A percentile compares a stretch with the other conserved stretches of the same genome.
phyloP scores from a whole-genome alignment of 495 filamentous ascomycete genomes.

The Pyrenula aspistea region DNA sequence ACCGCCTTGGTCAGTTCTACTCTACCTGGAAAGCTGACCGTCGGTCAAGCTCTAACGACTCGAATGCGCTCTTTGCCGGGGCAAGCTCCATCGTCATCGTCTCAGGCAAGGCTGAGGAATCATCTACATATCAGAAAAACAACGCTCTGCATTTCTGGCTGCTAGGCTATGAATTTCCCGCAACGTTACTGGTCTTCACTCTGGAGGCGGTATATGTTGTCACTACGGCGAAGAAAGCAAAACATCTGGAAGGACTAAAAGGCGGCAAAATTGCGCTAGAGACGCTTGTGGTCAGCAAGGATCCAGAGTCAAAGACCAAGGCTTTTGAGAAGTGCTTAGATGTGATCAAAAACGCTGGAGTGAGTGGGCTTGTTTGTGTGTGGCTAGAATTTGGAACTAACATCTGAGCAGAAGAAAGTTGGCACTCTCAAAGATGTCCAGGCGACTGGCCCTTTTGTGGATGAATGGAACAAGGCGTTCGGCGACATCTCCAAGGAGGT shows the following conservation, averaged over 20 bases:
- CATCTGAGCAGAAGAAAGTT: constrained; percentile 61
- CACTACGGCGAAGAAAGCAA: constrained; percentile 97
- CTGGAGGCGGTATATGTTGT: constrained; percentile 78
- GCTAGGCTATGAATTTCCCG: constrained; percentile 95
- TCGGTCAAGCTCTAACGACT: constrained; percentile 43
- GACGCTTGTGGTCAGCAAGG: constrained; percentile 79
- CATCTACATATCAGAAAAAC: constrained; percentile 75
- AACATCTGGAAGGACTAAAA: constrained; percentile 86
- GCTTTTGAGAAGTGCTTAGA: constrained; percentile 72
- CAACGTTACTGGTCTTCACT: constrained; percentile 85
- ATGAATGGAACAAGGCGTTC: constrained; percentile 85
- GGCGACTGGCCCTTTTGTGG: constrained; percentile 78
- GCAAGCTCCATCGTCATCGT: constrained; percentile 75
- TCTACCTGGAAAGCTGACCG: constrained; percentile 93
- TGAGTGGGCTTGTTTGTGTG: constrained; percentile 28
- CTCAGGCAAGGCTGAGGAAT: constrained; percentile 89
- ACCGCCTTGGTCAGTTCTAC: constrained; percentile 74
- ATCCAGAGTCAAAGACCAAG: constrained; percentile 76
- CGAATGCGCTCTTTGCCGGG: constrained; percentile 67
- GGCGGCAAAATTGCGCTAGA: constrained; percentile 84
- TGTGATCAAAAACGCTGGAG: constrained; percentile 75
- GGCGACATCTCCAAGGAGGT: constrained; percentile 64
- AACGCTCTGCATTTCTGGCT: constrained; percentile 98
- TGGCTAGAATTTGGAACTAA: constrained; percentile 12
- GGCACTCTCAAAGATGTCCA: constrained; percentile 75